These are phyloP conservation scores for Eucalyptus erythrocorys DNA, from an alignment of 345 rosid genomes.

Conservation along the genomic window DNA sequence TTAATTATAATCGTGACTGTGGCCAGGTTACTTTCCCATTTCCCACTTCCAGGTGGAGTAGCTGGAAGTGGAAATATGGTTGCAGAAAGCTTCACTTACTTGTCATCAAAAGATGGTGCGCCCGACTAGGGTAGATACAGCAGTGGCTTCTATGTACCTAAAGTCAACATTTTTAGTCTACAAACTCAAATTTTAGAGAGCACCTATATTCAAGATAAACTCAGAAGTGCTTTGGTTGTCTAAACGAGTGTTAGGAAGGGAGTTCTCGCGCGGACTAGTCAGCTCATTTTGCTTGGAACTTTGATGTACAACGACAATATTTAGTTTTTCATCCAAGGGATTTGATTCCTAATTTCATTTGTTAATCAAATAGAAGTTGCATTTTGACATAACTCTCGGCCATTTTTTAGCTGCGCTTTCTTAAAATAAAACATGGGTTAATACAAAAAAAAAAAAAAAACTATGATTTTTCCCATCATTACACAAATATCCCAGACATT, in stretches of 20 bases:
- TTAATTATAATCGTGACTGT: background rate
- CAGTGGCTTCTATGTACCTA: background rate
- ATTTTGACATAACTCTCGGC: background rate
- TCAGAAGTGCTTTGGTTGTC: background rate
- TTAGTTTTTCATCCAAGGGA: background rate
- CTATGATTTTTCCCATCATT: background rate
- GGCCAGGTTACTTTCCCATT: background rate
- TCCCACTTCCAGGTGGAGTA: background rate
- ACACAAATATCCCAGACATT: background rate
- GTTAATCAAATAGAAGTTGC: background rate
- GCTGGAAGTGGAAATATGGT: background rate
- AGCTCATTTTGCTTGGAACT: background rate
- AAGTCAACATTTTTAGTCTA: background rate
- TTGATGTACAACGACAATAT: background rate
- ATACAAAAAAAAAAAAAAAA: no score
- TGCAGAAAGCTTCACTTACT: background rate
- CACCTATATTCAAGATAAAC: background rate
- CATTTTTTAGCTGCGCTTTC: background rate
- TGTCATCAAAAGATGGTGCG: background rate
- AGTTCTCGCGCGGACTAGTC: background rate
- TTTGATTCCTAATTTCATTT: background rate
- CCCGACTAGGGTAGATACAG: background rate
- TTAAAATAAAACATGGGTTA: no score
- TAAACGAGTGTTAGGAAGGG: background rate
- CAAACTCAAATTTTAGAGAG: background rate